Evolutionary conservation across 2,329 filamentous ascomycete species (phyloP).

Genomic region (Fusarium sp.): DNA sequence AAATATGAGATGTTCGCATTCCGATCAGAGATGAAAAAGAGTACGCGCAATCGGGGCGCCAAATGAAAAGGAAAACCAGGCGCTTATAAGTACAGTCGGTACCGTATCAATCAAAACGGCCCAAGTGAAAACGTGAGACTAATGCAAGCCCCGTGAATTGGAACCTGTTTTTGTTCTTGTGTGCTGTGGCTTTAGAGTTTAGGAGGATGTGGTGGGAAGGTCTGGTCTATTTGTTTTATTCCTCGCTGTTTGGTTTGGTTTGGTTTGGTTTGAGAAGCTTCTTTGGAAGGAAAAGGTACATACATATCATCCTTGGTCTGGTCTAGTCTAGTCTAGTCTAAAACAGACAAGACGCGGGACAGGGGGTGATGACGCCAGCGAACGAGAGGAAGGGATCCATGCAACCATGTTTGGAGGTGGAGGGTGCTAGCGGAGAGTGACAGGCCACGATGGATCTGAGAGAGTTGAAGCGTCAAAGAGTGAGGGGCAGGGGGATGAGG

Average conservation of each 20-base stretch:
- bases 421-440: neutral
- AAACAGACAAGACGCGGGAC: constrained; percentile 10
- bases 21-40: constrained; percentile 7
- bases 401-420: neutral
- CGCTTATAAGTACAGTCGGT: constrained; percentile 33
- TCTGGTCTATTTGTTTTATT: constrained; percentile 4
- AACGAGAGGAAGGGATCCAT: constrained; percentile 4
- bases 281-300: neutral
- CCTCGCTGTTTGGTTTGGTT: constrained; percentile 3
- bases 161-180: neutral
- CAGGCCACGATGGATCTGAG: neutral
- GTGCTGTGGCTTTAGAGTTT: constrained; percentile 10
- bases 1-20: constrained; percentile 32
- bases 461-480: neutral
- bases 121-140: constrained; percentile 9
- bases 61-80: constrained; percentile 1
- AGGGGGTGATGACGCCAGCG: constrained; percentile 23
- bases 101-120: neutral
- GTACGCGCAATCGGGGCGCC: neutral
- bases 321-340: too few species aligned
- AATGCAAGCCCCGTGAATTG: constrained; percentile 6
- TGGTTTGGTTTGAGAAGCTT: constrained; percentile 25
- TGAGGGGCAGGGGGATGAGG: neutral
- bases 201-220: neutral
- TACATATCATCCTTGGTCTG: neutral